Base-by-base conservation (phyloP, 2,329 filamentous ascomycete genomes). In the Ambrosiella cleistominuta region DNA sequence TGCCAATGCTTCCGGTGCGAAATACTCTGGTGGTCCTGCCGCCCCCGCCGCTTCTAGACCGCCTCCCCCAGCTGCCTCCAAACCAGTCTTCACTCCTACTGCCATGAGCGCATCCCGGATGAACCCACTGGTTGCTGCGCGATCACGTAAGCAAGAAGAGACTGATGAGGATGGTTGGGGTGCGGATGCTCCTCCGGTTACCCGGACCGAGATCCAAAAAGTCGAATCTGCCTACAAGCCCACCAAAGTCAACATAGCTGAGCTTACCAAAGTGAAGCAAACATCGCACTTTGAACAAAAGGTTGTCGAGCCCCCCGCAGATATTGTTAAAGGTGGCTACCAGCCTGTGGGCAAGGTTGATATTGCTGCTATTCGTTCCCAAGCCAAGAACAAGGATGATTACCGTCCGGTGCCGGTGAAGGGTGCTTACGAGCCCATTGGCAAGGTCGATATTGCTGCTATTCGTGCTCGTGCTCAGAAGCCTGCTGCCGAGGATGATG, bases 271-370 rank as follows among this genome's bases (percentile, higher is more conserved):
- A 61, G 84, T 88, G 68, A 82, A 81, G 62, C 59, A 60, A 38
- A 19, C 50, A 4, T 60, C 59, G 3, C 59, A 58, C 27, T 60
- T 60, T 52, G 56, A 60, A 39, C 59, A 60, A 40, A 60, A 58
- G 5, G 15, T 60, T 37, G 78, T 77, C 64, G 78, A 86, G 62
- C 2, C 54, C 8, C n/a, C 35, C 17, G 9, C 66, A 27, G 85
- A 89, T 66, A 79, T 96, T 17, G 82, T 97, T 56, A 86, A 73
- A 66, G 93, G 93, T 50, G 85, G 79, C 13, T 98, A 98, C 70
- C 88, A 96, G 68, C 93, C 93, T 17, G 75, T 98, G 64, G 93
- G 93, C 59, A 97, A 96, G 72, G 86, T 98, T n/a, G 90, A 98
- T 66, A 97, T 98, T 70, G 86, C 85, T 27, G 90, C 88, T 42